These are phyloP conservation scores for Melanogaster broomeanus DNA, from an alignment of 768 basidiomycete species.

Conservation along the genomic window DNA sequence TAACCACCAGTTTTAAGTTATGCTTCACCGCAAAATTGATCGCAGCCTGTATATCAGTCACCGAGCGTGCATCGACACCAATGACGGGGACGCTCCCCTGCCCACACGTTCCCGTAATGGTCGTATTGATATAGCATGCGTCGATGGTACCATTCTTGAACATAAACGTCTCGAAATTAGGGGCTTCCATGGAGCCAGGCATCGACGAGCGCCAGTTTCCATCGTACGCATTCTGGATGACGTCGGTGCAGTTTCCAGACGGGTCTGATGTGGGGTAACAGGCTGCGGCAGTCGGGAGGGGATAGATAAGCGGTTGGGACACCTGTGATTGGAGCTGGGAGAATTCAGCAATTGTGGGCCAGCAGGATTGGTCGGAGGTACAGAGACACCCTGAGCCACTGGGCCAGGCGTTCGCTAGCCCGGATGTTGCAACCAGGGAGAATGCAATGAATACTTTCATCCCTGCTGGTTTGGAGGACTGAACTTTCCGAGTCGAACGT, in stretches of 20 bases:
- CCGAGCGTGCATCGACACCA: slow-evolving; percentile 19
- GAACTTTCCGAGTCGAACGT: too few species aligned
- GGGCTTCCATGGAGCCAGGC: slow-evolving; percentile 40
- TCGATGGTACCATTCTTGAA: slow-evolving; percentile 49
- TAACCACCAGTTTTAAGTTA: slow-evolving; percentile 21
- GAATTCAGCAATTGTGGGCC: slow-evolving; percentile 41
- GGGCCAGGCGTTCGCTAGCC: neutral
- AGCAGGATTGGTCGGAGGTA: slow-evolving; percentile 39
- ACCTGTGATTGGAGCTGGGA: slow-evolving; percentile 34
- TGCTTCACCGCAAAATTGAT: slow-evolving; percentile 20
- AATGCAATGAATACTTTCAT: slow-evolving; percentile 1
- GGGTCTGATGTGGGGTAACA: slow-evolving; percentile 42
- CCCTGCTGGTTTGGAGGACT: neutral
- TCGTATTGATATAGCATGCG: slow-evolving; percentile 35
- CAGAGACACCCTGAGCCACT: slow-evolving; percentile 34
- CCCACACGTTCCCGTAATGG: slow-evolving; percentile 16
- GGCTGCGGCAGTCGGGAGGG: slow-evolving; percentile 39
- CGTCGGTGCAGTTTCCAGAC: slow-evolving; percentile 40
- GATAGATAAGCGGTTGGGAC: slow-evolving; percentile 46
- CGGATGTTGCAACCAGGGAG: neutral
- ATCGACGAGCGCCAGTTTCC: slow-evolving; percentile 43
- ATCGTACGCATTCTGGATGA: slow-evolving; percentile 29
- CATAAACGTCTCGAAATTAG: slow-evolving; percentile 35
- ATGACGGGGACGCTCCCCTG: slow-evolving; percentile 22
- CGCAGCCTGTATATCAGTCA: slow-evolving; percentile 19